A percentile compares a stretch with the other conserved stretches of the same genome.
Evolutionary conservation across 352 stramenopile species (phyloP).

Genomic region (Globisporangium parvum): DNA sequence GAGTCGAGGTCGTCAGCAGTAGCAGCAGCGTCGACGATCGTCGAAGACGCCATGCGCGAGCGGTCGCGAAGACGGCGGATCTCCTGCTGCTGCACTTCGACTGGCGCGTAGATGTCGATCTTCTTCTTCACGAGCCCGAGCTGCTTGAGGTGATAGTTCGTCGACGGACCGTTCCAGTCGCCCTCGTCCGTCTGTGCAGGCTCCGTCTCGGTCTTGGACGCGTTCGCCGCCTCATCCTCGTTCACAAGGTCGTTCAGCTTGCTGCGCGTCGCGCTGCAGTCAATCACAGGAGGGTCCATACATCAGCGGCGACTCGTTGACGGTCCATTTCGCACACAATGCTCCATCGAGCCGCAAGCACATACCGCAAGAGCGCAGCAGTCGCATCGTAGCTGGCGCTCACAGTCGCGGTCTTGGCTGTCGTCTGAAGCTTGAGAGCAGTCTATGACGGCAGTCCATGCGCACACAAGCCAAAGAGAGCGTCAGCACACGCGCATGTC

Average conservation of each 20-base stretch:
- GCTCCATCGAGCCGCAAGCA: not conserved
- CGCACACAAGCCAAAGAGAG: not conserved
- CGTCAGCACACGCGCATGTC: too few relatives aligned
- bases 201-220: not conserved
- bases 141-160: constrained; percentile 78
- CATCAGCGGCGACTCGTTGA: not conserved
- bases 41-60: constrained; percentile 37
- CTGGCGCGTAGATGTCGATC: constrained; percentile 74
- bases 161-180: constrained; percentile 46
- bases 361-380: constrained; percentile 27
- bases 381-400: constrained; percentile 19
- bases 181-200: constrained; percentile 9
- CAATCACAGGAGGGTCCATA: not conserved
- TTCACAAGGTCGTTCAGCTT: constrained; percentile 30
- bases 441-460: not conserved
- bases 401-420: not conserved
- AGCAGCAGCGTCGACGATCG: constrained; percentile 21
- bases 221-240: constrained; percentile 5
- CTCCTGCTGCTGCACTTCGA: constrained; percentile 59
- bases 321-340: not conserved
- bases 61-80: constrained; percentile 56
- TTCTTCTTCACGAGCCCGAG: constrained; percentile 60
- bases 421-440: constrained; percentile 7
- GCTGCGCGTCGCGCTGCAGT: constrained; percentile 23
- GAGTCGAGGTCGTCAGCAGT: constrained; percentile 41